Evolutionary conservation across 345 rosid genomes (phyloP).

Genomic region (Moricandia moricandioides): DNA sequence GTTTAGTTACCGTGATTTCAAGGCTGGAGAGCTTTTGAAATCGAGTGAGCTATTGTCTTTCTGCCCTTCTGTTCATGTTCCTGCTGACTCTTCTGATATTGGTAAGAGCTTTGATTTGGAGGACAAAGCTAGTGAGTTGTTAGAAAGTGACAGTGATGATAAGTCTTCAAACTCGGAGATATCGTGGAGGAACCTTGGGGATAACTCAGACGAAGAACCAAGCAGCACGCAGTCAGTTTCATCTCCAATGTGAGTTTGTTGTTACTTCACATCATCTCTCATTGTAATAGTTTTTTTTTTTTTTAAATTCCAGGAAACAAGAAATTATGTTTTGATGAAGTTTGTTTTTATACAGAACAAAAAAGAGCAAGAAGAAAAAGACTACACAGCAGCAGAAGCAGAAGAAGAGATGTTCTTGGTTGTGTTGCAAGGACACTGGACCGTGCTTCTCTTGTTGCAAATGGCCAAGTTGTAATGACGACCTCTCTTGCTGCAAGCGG

Average conservation of each 20-base stretch:
- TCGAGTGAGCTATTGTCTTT: slow-evolving; percentile 34
- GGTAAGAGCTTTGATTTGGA: slow-evolving; percentile 34
- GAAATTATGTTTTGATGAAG: neutral
- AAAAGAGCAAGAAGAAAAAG: slow-evolving; percentile 29
- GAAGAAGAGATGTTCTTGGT: slow-evolving; percentile 37
- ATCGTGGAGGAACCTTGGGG: slow-evolving; percentile 33
- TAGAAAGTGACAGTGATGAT: slow-evolving; percentile 20
- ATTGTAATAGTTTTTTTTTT: neutral
- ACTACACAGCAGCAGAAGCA: slow-evolving; percentile 20
- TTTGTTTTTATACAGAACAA: slow-evolving; percentile 15
- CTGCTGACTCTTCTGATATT: slow-evolving; percentile 20
- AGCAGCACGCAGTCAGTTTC: slow-evolving; percentile 25
- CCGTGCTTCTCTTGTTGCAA: slow-evolving; percentile 26
- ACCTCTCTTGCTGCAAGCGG: slow-evolving; percentile 29
- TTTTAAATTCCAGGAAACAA: neutral
- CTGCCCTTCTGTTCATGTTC: slow-evolving; percentile 20
- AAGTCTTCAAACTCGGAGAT: slow-evolving; percentile 18
- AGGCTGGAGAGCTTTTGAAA: slow-evolving; percentile 22
- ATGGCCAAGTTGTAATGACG: slow-evolving; percentile 26
- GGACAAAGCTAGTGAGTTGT: slow-evolving; percentile 8
- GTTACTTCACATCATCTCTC: slow-evolving; percentile 6
- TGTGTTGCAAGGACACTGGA: slow-evolving; percentile 28
- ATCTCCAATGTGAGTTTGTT: slow-evolving; percentile 27
- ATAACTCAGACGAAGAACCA: slow-evolving; percentile 32
- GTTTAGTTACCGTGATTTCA: slow-evolving; percentile 37